Evolutionary conservation across 495 filamentous ascomycete species (phyloP), one percentile per base, ranked within the genome.

Genomic region (Penicillium odoratum): DNA sequence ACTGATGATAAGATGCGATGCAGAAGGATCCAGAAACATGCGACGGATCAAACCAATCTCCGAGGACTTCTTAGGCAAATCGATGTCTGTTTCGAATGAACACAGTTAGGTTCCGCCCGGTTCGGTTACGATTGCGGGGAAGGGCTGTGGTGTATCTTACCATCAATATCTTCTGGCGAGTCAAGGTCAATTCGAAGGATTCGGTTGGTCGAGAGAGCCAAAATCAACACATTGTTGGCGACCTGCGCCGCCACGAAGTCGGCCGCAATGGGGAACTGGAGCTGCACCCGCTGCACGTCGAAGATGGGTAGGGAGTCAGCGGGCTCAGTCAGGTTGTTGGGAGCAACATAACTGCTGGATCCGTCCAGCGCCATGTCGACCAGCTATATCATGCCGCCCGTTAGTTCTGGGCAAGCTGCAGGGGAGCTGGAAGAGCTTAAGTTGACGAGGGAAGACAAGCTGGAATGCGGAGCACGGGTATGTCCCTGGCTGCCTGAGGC

Each of bases 221-320:
- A 74, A 13, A 98, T 84, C 52, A 98, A 81, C 49, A 97, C 92
- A 81, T 98, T 97, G 74, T 98, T 97, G 53, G 93, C 93, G 29
- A 97, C 93, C 73, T 97, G 92, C 44, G 93, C 92, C 26, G 95
- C 92, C 34, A 96, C 94, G 69, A 98, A 97, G 73, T 97, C 90
- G 61, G 91, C 89, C 25, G 92, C 88, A 60, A 97, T 86, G 30
- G 86, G 83, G 78, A 97, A 98, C 65, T 92, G 89, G 48, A 98
- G 88, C 77, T 91, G 85, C 18, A 98, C 94, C 56, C 79, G 86
- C 71, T 93, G 88, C 66, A 98, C 85, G 66, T 96, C 87, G 79
- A 98, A 97, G 72, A 98, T 96, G 58, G 92, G 90, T 30, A 92
- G 79, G 47, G 81, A 80, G 60, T 86, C 83, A 38, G 79, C 72